These are phyloP conservation scores for Camelina laxa DNA, from an alignment of 345 rosid species.

Conservation along the genomic window DNA sequence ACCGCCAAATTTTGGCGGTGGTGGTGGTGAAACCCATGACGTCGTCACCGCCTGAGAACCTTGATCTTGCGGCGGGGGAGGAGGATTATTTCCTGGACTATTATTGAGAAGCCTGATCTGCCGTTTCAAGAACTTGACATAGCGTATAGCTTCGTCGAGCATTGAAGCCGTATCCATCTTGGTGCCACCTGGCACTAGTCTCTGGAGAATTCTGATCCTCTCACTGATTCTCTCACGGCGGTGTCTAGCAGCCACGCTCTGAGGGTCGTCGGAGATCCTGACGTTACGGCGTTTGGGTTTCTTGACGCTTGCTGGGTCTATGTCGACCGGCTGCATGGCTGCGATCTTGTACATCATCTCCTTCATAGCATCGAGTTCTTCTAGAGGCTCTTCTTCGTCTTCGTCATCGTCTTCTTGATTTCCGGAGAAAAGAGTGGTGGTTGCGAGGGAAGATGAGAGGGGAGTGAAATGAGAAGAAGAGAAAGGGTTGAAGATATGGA, in stretches of 20 bases:
- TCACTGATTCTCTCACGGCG: slow-evolving; percentile 93
- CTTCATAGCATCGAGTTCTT: slow-evolving; percentile 87
- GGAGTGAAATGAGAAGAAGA: slow-evolving; percentile 48
- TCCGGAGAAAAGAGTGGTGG: slow-evolving; percentile 35
- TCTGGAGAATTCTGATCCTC: slow-evolving; percentile 83
- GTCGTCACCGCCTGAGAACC: slow-evolving; percentile 23
- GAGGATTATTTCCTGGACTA: slow-evolving; percentile 19
- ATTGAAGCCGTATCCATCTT: slow-evolving; percentile 98
- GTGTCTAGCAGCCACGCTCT: slow-evolving; percentile 94
- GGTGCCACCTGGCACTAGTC: slow-evolving; percentile 94
- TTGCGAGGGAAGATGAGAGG: slow-evolving; percentile 39
- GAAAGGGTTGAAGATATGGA: slow-evolving; percentile 46
- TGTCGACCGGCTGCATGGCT: slow-evolving; percentile 92
- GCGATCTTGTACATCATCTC: slow-evolving; percentile 99
- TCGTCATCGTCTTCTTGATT: slow-evolving; percentile 33
- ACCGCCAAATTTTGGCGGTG: slow-evolving; percentile 32
- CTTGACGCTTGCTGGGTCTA: slow-evolving; percentile 77
- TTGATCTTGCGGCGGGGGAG: slow-evolving; percentile 40
- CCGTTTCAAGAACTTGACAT: slow-evolving; percentile 91
- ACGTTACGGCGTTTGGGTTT: slow-evolving; percentile 89
- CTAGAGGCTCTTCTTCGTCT: slow-evolving; percentile 67
- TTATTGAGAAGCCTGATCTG: slow-evolving; percentile 67
- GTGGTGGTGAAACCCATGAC: slow-evolving; percentile 34
- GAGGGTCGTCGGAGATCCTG: slow-evolving; percentile 92
- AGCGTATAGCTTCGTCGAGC: slow-evolving; percentile 92